These are phyloP conservation scores for Cyclocybe cylindracea DNA, from an alignment of 768 basidiomycete species.

Conservation along the genomic window DNA sequence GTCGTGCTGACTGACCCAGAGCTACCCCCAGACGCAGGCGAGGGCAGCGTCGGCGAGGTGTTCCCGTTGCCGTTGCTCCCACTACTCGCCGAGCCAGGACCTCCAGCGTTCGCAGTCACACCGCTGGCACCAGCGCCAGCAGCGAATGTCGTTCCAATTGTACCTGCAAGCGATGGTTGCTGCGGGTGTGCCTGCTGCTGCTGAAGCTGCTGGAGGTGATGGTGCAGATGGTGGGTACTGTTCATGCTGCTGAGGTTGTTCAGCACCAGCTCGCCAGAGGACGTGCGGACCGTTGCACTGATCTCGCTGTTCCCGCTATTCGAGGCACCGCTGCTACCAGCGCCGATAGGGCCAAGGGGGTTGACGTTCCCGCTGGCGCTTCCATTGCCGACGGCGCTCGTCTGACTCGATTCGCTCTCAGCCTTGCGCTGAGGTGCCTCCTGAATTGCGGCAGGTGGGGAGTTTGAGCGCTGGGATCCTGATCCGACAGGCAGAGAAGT, in stretches of 20 bases:
- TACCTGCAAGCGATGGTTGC: constrained; percentile 5
- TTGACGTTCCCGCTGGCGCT: not conserved
- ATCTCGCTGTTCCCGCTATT: no score
- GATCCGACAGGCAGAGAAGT: constrained; percentile 10
- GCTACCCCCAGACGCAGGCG: constrained; percentile 62
- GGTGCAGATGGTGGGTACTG: no score
- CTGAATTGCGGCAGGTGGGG: constrained; percentile 1
- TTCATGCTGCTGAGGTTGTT: no score
- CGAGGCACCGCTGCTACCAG: no score
- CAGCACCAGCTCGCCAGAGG: no score
- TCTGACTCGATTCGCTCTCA: no score
- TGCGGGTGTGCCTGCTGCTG: not conserved
- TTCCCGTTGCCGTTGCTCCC: constrained; percentile 30
- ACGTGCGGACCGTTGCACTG: no score
- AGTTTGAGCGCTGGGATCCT: not conserved
- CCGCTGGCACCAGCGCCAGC: not conserved
- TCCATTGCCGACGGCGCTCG: not conserved
- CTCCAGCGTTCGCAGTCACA: constrained; percentile 15
- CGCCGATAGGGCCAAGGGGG: no score
- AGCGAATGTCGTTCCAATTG: not conserved
- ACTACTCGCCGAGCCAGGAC: constrained; percentile 28
- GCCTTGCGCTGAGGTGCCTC: no score
- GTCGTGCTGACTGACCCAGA: constrained; percentile 2
- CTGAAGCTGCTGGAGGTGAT: constrained; percentile 5
- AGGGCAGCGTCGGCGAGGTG: constrained; percentile 75